Evolutionary conservation across 305 asterid genomes (phyloP).

Genomic region (Fraxinus greggii): DNA sequence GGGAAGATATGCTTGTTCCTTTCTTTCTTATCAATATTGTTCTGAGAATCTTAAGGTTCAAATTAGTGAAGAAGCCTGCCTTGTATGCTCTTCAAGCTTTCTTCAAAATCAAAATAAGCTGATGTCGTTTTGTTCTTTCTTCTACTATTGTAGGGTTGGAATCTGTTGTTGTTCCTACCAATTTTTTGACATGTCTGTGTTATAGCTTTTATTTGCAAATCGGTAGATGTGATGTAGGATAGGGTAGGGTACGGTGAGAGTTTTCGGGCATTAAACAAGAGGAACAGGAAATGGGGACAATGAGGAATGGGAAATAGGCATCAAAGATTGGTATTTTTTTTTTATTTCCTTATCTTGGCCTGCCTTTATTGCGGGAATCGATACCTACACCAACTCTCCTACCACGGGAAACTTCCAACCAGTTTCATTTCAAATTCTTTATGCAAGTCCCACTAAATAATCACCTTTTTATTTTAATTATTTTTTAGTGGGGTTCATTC

Average conservation of each 20-base stretch:
- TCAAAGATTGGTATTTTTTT: background rate
- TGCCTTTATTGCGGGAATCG: constrained; percentile 6
- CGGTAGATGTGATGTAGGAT: background rate
- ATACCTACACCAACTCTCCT: background rate
- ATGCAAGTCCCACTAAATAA: background rate
- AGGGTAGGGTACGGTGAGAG: background rate
- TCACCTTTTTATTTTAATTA: background rate
- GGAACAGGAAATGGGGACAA: background rate
- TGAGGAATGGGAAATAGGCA: background rate
- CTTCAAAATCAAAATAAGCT: background rate
- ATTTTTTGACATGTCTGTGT: background rate
- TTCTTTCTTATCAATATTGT: background rate
- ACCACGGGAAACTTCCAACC: background rate
- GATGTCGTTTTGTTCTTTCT: background rate
- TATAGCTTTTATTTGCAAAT: background rate
- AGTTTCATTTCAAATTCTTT: background rate
- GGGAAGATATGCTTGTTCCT: constrained; percentile 4
- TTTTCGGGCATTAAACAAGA: background rate
- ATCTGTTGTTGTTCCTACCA: background rate
- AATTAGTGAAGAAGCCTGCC: background rate
- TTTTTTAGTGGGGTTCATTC: background rate
- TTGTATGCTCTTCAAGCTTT: background rate
- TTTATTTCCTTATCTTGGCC: background rate
- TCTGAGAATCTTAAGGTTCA: background rate
- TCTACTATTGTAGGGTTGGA: background rate